Evolutionary conservation across 306 rosid species (phyloP), one percentile per base, ranked within the genome.

Genomic region (Malus fusca): DNA sequence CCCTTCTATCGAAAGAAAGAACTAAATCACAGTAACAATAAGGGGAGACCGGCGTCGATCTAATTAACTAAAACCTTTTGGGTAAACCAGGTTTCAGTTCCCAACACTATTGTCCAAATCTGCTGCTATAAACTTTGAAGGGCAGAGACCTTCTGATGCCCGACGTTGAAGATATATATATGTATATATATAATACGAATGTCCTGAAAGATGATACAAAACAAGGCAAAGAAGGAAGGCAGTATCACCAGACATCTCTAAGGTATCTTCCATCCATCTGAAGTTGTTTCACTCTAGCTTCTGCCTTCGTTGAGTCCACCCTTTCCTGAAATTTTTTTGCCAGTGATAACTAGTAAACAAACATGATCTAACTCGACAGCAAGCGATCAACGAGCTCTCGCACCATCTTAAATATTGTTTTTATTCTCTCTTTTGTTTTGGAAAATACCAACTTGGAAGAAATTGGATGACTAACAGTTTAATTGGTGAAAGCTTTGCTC

Each of bases 191-290:
- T 44, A 68, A 60, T 60, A 69, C 59, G 55, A 78, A 61, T 59
- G 68, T 59, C 62, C 23, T 19, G 15, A 75, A 35, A 65, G 85
- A 79, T 75, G 81, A 77, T 40, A 80, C 84, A 25, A 67, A 71
- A n/a, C 66, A 79, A 23, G 66, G 65, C 11, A 72, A 61, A 65
- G 65, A 58, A 31, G 66, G 68, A 78, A 60, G 43, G 71, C 62
- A 31, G 48, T 65, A 69, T 88, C 88, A 93, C 98, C 98, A 93
- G n/a, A 93, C 97, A 63, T 93, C 98, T 76, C 98, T 84, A 12
- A 93, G 93, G 82, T 93, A 93, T 59, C 96, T 86, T 30, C 95
- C 95, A 55, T 88, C 94, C 87, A 78, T 82, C 83, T 90, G 96
- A 69, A 90, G 90, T 70, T 86, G 88, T 83, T 93, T 90, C 82